Evolutionary conservation across 257 asterid genomes (phyloP).

Genomic region (Nemophila menziesii): DNA sequence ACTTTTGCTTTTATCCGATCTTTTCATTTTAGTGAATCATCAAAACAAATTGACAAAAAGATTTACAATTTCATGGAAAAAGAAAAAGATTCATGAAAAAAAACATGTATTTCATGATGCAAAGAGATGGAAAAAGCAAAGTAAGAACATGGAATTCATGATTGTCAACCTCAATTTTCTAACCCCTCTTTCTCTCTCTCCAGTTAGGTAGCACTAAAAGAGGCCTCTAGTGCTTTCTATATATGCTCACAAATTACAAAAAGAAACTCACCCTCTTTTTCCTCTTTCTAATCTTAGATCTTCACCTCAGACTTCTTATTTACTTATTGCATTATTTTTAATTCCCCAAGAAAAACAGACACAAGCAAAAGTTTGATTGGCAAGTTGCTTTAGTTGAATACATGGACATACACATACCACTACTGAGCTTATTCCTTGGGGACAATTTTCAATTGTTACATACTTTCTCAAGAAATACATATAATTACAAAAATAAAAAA

Average conservation of each 20-base stretch:
- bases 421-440: no score
- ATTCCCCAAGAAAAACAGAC: not conserved
- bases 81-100: conserved; percentile 15
- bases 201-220: conserved; percentile 23
- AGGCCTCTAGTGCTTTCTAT: conserved; percentile 26
- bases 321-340: not conserved
- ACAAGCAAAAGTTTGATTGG: not conserved
- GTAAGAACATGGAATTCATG: conserved; percentile 38
- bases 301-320: not conserved
- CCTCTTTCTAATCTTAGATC: not conserved
- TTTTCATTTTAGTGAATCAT: conserved; percentile 29
- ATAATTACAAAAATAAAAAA: no score
- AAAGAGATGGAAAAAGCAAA: conserved; percentile 22
- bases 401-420: no score
- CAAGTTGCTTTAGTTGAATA: no score
- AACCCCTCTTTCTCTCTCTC: conserved; percentile 25
- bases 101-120: conserved; percentile 19
- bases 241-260: conserved; percentile 12
- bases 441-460: no score
- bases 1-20: conserved; percentile 21
- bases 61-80: conserved; percentile 11
- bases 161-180: conserved; percentile 30
- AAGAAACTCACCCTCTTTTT: conserved; percentile 8
- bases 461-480: no score
- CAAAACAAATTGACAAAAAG: conserved; percentile 30